Base-by-base conservation (phyloP, 164 flowering plant genomes). In the Aristolochia fimbriata region DNA sequence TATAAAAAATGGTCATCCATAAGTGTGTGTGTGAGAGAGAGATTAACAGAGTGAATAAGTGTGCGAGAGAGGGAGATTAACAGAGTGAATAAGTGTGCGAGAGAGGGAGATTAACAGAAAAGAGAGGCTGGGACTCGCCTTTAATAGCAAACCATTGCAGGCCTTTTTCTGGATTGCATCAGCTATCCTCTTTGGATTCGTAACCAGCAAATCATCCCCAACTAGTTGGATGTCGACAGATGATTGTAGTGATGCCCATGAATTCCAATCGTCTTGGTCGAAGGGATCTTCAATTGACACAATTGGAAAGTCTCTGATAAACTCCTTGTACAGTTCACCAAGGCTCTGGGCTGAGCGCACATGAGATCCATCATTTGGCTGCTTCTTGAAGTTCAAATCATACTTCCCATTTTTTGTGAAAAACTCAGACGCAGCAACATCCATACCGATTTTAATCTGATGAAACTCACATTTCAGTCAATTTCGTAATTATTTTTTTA, bases 281-380 rank as follows among this genome's bases (percentile, higher is more conserved):
- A 93, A 93, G n/a, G 99, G 99, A 74, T 93, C 99, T 73, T 93
- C 97, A 65, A 90, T 90, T n/a, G 99, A 93, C 61, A 86, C 96
- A 70, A 93, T 90, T 21, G 97, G 99, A 68, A 86, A 93, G 58
- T 93, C 96, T 67, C 72, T 77, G 52, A 88, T 70, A 75, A 93
- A 93, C 62, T 86, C 87, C 62, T 78, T 77, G 80, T 93, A 93
- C 54, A 93, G 81, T n/a, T 86, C 80, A 49, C 87, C 62, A 0
- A 93, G 90, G 56, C 80, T 78, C 65, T 80, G 77, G 52, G 82
- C 91, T 47, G 92, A 58, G 45, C 59, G 80, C 57, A 84, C 85
- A 69, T 84, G 84, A 68, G 90, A 80, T 54, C 96, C 96, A 77
- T 93, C 92, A 79, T 93, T 93, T 71, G 96, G 92, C 65, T 93